Evolutionary conservation across 1,284 basidiomycete species (phyloP).

Genomic region (Papiliotrema fonsecae): DNA sequence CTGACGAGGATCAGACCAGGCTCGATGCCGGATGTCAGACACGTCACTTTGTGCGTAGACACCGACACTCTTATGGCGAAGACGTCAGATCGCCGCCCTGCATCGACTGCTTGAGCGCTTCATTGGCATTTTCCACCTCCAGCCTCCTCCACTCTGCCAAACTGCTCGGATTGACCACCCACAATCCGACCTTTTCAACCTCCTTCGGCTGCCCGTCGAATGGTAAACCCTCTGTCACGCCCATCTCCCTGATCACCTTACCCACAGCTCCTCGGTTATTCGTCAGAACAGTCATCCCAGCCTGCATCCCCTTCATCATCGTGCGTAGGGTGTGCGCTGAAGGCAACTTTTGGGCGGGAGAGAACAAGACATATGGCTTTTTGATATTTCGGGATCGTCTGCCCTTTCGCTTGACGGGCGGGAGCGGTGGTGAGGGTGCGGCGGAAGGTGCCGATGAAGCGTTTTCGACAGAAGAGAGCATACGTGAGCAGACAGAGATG

Average conservation of each 20-base stretch:
- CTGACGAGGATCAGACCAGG: too few relatives aligned
- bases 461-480: slow-evolving; percentile 15
- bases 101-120: too few relatives aligned
- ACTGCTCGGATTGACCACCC: slow-evolving; percentile 43
- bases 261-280: slow-evolving; percentile 43
- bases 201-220: slow-evolving; percentile 1
- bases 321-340: slow-evolving; percentile 38
- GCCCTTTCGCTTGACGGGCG: background rate
- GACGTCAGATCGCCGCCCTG: too few relatives aligned
- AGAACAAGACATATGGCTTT: slow-evolving; percentile 6
- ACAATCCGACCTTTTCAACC: slow-evolving; percentile 19
- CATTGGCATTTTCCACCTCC: slow-evolving; percentile 33
- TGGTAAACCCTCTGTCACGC: slow-evolving; percentile 30
- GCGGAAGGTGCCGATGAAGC: background rate
- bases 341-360: slow-evolving; percentile 19
- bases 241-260: slow-evolving; percentile 39
- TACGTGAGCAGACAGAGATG: slow-evolving; percentile 10
- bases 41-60: too few relatives aligned
- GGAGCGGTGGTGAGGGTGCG: background rate
- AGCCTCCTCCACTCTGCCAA: slow-evolving; percentile 41
- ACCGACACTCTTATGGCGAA: too few relatives aligned
- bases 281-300: slow-evolving; percentile 37
- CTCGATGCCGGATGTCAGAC: too few relatives aligned
- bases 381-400: background rate
- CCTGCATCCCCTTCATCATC: slow-evolving; percentile 20